Base-by-base conservation (phyloP, 2,329 filamentous ascomycete species). In the Furcasterigmium sp. region DNA sequence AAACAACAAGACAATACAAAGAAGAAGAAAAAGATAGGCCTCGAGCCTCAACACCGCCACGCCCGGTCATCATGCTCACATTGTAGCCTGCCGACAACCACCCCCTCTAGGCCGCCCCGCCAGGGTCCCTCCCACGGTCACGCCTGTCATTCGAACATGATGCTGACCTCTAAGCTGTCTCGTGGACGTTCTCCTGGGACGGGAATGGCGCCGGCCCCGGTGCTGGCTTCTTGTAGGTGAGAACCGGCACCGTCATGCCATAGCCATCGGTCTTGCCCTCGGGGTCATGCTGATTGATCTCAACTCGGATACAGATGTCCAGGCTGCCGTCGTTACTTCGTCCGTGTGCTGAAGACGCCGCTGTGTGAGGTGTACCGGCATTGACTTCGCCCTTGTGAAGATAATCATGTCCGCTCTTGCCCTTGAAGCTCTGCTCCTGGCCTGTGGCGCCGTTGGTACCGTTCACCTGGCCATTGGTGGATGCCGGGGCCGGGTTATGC, bases 281-380 rank as follows among this genome's bases (percentile, higher is more conserved):
- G 3, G 81, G 80, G 59, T 97, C 82, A 54, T 85, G 82, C 58
- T 95, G 87, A 59, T 91, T 82, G 49, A 91, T 81, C 65, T 98
- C 93, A 50, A 96, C 83, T 45, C 90, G 85, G 54, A 98, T 80
- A 43, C 82, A 83, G 39, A 97, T 81, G 54, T 96, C 89, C 5
- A 98, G 74, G 9, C 78, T 69, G 54, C 76, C 73, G 67, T 84
- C 71, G 61, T 73, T 59, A 53, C 67, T 64, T 60, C 70, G 63
- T 51, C 84, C 68, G 63, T 83, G 64, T 61, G 78, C 55, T 48
- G 57, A 55, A n/a, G 66, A 60, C 0, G 88, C 85, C 11, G 90
- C 87, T 45, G 78, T 80, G 68, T 96, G 90, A 23, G 67, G 69
- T 0, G 89, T 90, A 3, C 91, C 91, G 0, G 87, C 87, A 37